Evolutionary conservation across 2,329 filamentous ascomycete species (phyloP).

Genomic region (Hawksworthiomyces lignivorus): DNA sequence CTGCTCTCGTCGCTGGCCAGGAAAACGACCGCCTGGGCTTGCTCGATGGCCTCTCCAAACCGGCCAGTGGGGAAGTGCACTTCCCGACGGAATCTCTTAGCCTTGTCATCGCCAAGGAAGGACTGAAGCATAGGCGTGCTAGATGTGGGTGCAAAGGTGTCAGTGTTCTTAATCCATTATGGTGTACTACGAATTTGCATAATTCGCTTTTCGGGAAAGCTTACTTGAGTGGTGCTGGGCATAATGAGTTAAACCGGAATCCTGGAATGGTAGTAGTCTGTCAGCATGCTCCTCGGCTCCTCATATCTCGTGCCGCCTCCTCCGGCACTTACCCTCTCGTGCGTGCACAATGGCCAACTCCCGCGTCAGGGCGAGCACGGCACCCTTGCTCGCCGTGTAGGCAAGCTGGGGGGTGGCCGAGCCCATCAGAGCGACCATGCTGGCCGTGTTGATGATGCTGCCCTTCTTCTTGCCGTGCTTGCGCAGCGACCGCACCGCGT

Average conservation of each 20-base stretch:
- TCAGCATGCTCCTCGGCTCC: too few relatives aligned
- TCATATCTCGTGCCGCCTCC: too few relatives aligned
- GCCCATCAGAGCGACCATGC: conserved; percentile 78
- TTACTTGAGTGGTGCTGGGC: conserved; percentile 74
- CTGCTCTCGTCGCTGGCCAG: conserved; percentile 79
- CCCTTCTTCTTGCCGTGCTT: conserved; percentile 69
- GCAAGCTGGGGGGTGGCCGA: conserved; percentile 82
- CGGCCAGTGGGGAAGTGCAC: conserved; percentile 82
- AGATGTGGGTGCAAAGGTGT: too few relatives aligned
- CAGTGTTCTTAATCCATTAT: too few relatives aligned
- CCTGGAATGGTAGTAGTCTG: conserved; percentile 26
- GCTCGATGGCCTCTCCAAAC: conserved; percentile 86
- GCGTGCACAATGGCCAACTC: conserved; percentile 93
- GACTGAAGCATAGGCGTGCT: conserved; percentile 78
- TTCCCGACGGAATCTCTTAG: conserved; percentile 74
- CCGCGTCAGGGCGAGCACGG: conserved; percentile 79
- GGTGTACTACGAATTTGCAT: too few relatives aligned
- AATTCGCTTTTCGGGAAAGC: too few relatives aligned
- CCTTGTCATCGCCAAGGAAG: conserved; percentile 80
- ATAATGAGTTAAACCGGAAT: conserved; percentile 83
- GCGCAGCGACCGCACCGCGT: conserved; percentile 74
- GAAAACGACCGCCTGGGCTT: conserved; percentile 82
- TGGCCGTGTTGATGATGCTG: conserved; percentile 86
- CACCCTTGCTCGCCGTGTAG: conserved; percentile 90
- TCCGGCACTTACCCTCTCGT: conserved; percentile 43